Conservation (phyloP, 202 grass and related monocot species). For the Panicum hallii region DNA sequence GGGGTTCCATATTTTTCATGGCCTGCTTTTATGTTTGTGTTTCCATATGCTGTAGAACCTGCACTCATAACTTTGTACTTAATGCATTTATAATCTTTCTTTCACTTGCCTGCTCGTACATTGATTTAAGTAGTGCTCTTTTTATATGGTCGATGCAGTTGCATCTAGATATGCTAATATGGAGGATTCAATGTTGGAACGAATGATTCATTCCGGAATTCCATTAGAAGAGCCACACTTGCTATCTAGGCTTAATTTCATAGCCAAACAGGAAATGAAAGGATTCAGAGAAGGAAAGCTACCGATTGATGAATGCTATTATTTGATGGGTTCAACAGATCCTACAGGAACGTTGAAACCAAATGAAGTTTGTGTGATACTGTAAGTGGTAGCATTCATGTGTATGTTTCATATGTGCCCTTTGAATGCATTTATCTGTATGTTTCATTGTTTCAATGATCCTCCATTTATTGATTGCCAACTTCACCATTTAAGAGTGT, state of each 20-base stretch:
- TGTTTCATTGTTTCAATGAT: not conserved
- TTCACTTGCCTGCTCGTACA: not conserved
- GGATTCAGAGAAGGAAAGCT: conserved; percentile 63
- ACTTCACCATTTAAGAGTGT: not conserved
- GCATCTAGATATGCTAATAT: conserved; percentile 61
- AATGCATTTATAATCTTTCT: conserved; percentile 5
- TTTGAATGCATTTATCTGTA: not conserved
- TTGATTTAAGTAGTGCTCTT: not conserved
- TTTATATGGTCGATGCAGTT: conserved; percentile 57
- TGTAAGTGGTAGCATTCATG: conserved; percentile 58
- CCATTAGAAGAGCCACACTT: conserved; percentile 66
- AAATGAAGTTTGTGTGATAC: conserved; percentile 86
- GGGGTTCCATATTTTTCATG: not conserved
- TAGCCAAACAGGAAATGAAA: conserved; percentile 60
- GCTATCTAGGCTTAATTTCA: conserved; percentile 49
- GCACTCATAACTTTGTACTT: not conserved
- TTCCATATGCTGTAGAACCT: conserved; percentile 4
- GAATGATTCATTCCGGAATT: conserved; percentile 73
- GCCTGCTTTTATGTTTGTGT: not conserved
- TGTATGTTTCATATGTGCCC: not conserved
- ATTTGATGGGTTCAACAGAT: conserved; percentile 82
- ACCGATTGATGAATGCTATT: conserved; percentile 67
- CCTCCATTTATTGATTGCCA: not conserved
- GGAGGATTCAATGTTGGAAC: conserved; percentile 59
- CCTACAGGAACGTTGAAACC: conserved; percentile 59